Evolutionary conservation across 768 basidiomycete species (phyloP).

Genomic region (Tylopilus cervinicoccineus): DNA sequence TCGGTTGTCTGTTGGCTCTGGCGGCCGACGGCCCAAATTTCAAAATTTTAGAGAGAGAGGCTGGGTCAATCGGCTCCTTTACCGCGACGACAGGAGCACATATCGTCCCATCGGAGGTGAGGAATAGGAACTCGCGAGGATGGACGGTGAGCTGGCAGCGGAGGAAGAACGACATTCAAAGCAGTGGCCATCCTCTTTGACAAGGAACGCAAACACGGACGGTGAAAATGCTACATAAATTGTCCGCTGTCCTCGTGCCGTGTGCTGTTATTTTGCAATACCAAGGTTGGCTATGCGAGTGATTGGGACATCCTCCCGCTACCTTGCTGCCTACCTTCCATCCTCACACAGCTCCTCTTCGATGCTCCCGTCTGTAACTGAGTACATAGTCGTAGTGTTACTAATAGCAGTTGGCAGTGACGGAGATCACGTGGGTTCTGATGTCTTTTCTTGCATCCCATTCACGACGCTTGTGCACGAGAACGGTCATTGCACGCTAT

Average conservation of each 20-base stretch:
- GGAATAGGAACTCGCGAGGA: slow-evolving; percentile 58
- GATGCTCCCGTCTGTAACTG: slow-evolving; percentile 10
- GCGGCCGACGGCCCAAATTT: slow-evolving; percentile 19
- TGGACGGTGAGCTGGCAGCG: slow-evolving; percentile 34
- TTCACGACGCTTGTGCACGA: slow-evolving; percentile 20
- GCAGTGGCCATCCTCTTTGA: slow-evolving; percentile 13
- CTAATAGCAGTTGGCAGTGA: no score
- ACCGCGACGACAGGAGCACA: slow-evolving; percentile 36
- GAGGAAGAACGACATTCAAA: slow-evolving; percentile 21
- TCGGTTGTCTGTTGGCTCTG: slow-evolving; percentile 33
- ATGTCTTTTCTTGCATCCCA: slow-evolving; percentile 24
- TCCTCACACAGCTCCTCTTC: slow-evolving; percentile 22
- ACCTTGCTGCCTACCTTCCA: slow-evolving; percentile 17
- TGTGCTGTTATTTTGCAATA: slow-evolving; percentile 5
- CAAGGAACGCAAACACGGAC: slow-evolving; percentile 5
- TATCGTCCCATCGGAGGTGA: slow-evolving; percentile 47
- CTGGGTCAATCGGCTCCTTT: slow-evolving; percentile 51
- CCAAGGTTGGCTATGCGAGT: slow-evolving; percentile 5
- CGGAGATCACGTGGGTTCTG: slow-evolving; percentile 16
- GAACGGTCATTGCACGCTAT: slow-evolving; percentile 20
- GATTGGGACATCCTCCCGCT: slow-evolving; percentile 1
- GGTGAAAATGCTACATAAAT: slow-evolving; percentile 9
- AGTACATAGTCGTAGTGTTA: no score
- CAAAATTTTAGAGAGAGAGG: slow-evolving; percentile 28
- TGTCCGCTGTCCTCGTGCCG: neutral